These are phyloP conservation scores for Crithidia bombi DNA, from an alignment of 208 protist genomes.

Conservation along the genomic window DNA sequence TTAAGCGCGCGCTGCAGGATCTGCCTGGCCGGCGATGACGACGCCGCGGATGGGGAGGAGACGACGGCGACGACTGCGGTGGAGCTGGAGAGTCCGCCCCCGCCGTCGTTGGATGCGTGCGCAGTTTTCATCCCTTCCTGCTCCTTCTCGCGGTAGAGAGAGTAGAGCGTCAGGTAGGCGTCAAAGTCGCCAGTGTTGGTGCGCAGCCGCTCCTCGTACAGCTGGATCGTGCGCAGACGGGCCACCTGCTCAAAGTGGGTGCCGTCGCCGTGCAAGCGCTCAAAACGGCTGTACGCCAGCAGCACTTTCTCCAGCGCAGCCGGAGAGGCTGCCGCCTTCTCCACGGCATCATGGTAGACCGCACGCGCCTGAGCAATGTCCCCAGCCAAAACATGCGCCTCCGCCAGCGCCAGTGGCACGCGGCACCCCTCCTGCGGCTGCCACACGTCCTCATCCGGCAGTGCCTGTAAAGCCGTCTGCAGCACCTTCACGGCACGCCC, in stretches of 20 bases:
- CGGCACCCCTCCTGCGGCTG: slow-evolving; percentile 49
- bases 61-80: neutral
- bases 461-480: slow-evolving; percentile 68
- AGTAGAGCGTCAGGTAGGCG: slow-evolving; percentile 73
- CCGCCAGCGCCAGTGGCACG: slow-evolving; percentile 73
- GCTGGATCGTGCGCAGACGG: slow-evolving; percentile 48
- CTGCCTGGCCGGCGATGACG: slow-evolving; percentile 11
- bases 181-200: slow-evolving; percentile 65
- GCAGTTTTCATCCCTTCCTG: too few species aligned
- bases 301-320: slow-evolving; percentile 55
- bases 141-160: slow-evolving; percentile 58
- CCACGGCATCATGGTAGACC: slow-evolving; percentile 61
- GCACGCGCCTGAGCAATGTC: slow-evolving; percentile 49
- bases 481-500: slow-evolving; percentile 66
- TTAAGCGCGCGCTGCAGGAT: slow-evolving; percentile 25
- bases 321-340: slow-evolving; percentile 34
- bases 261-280: slow-evolving; percentile 55
- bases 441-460: slow-evolving; percentile 61
- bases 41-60: neutral
- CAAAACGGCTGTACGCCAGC: slow-evolving; percentile 69
- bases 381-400: slow-evolving; percentile 39
- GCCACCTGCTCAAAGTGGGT: slow-evolving; percentile 41
- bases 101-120: too few species aligned
- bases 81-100: neutral
- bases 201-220: slow-evolving; percentile 66